Evolutionary conservation across 768 basidiomycete species (phyloP).

Genomic region (Sporobolomyces phaffii): DNA sequence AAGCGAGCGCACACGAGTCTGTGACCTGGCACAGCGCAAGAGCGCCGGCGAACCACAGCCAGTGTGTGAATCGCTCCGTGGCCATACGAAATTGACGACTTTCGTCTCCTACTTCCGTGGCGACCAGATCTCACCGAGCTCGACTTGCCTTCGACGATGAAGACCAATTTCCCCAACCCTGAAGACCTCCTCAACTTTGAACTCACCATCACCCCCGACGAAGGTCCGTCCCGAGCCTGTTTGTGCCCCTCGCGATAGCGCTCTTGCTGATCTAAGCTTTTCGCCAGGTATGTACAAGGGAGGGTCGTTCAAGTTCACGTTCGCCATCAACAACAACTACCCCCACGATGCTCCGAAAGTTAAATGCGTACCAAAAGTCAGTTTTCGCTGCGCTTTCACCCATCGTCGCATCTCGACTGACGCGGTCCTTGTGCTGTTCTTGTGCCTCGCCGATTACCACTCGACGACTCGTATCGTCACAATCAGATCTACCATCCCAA

Average conservation of each 20-base stretch:
- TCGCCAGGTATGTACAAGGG: conserved; percentile 99
- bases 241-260: too few species aligned
- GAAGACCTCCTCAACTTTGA: conserved; percentile 93
- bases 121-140: conserved; percentile 93
- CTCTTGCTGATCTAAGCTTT: too few species aligned
- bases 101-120: background rate
- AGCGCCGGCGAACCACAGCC: too few species aligned
- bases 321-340: conserved; percentile 94
- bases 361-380: conserved; percentile 87
- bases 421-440: too few species aligned
- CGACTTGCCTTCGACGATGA: conserved; percentile 92
- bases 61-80: too few species aligned
- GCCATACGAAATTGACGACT: background rate
- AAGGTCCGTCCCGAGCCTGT: conserved; percentile 65
- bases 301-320: conserved; percentile 86
- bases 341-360: conserved; percentile 99
- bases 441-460: too few species aligned
- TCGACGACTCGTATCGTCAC: too few species aligned
- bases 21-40: too few species aligned
- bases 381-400: conserved; percentile 42
- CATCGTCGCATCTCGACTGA: too few species aligned
- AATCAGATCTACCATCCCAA: conserved; percentile 99
- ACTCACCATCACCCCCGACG: conserved; percentile 90
- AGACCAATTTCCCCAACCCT: conserved; percentile 86
- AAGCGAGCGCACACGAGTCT: too few species aligned